Evolutionary conservation across 2,329 filamentous ascomycete genomes (phyloP), one percentile per base, ranked within the genome.

Genomic region (Ascochyta pisi): DNA sequence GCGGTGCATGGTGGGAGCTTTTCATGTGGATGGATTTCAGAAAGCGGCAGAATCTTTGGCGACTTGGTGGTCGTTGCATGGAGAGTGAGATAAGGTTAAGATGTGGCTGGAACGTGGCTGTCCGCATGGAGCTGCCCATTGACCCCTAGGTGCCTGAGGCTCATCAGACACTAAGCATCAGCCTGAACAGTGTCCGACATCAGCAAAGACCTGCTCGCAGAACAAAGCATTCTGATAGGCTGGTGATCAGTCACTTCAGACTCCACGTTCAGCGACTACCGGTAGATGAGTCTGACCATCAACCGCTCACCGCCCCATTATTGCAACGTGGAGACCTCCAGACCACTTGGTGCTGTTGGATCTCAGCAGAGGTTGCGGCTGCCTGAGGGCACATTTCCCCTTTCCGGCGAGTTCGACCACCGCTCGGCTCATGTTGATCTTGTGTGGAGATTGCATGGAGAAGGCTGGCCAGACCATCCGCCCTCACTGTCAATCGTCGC

Each of bases 401-500:
- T 46, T 26, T 51, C 24, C 22, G 38, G 47, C 53, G 53, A 47
- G 37, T n/a, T 43, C 37, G 31, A 38, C 38, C 34, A 47, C 22
- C 27, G 45, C 35, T 22, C 47, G 50, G 24, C 37, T 38, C 37
- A 31, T 29, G 53, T 51, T 56, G 53, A 51, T 56, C 38, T 43
- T 56, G 47, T 51, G 47, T 56, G 53, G 53, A 39, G 53, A 56
- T 48, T 56, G 38, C 51, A 29, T 56, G 47, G 47, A 48, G 53
- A 42, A 39, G 6, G 37, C 46, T 51, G 47, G 47, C 53, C 47
- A 56, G 53, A 51, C 43, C 31, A 24, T 42, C 29, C 19, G 22
- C 39, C 41, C 37, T 45, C 40, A 40, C 45, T 37, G 22, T 41
- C 29, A 22, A 38, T 50, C 29, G 42, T 12, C 16, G 44, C 19